Percentiles rank a stretch among this genome's conserved stretches.
Evolutionary conservation across 805 yeast species (phyloP).

Genomic region (Pichia sporocuriosa): DNA sequence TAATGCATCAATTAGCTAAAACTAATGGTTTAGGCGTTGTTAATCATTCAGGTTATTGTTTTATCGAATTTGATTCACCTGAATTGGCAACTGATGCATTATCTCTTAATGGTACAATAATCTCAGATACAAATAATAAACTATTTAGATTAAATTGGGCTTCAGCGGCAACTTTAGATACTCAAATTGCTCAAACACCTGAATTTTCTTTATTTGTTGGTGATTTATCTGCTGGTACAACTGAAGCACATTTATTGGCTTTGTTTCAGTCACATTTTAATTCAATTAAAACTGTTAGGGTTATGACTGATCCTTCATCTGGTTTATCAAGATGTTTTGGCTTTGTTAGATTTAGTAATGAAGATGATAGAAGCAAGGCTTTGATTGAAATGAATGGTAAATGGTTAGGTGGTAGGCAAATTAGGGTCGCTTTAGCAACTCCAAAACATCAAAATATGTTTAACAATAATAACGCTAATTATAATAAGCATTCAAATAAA

Average conservation of each 20-base stretch:
- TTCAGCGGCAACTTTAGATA: slow-evolving; percentile 66
- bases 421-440: slow-evolving; percentile 74
- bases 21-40: slow-evolving; percentile 22
- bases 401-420: slow-evolving; percentile 72
- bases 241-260: slow-evolving; percentile 71
- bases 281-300: slow-evolving; percentile 72
- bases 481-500: background rate
- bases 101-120: slow-evolving; percentile 54
- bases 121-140: slow-evolving; percentile 55
- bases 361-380: slow-evolving; percentile 61
- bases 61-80: slow-evolving; percentile 63
- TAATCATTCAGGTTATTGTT: slow-evolving; percentile 59
- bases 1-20: slow-evolving; percentile 28
- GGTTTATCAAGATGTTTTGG: slow-evolving; percentile 78
- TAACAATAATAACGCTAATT: slow-evolving; percentile 13
- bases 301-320: slow-evolving; percentile 78
- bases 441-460: slow-evolving; percentile 44
- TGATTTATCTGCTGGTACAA: slow-evolving; percentile 68
- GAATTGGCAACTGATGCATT: slow-evolving; percentile 67
- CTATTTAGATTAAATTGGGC: slow-evolving; percentile 79
- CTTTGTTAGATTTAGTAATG: slow-evolving; percentile 68
- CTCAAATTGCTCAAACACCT: slow-evolving; percentile 67
- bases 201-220: slow-evolving; percentile 80
- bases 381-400: slow-evolving; percentile 70
- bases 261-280: slow-evolving; percentile 60